These are phyloP conservation scores for Fusarium goolgardi DNA, from an alignment of 2,329 filamentous ascomycete genomes.

Conservation along the genomic window DNA sequence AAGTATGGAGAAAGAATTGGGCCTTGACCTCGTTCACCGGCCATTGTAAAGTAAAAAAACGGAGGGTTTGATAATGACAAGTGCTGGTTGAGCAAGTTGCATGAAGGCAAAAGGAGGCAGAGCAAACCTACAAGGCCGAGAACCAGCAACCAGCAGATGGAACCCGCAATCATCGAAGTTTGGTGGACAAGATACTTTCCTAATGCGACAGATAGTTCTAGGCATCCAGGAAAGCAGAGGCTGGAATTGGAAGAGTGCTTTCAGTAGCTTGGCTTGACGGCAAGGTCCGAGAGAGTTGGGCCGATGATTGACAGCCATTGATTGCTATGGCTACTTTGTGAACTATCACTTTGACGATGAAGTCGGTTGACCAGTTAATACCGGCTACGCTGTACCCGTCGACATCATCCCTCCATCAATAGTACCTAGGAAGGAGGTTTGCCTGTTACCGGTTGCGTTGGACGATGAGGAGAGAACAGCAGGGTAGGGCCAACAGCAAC, in stretches of 20 bases:
- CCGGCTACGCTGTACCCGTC: conserved; percentile 12
- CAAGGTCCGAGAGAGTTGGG: conserved; percentile 42
- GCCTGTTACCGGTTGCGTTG: conserved; percentile 10
- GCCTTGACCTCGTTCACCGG: neutral
- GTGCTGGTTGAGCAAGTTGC: neutral
- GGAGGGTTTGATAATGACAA: neutral
- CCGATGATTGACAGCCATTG: conserved; percentile 25
- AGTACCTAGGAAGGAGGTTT: neutral
- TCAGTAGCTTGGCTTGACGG: conserved; percentile 41
- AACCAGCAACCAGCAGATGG: neutral
- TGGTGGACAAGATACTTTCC: conserved; percentile 31
- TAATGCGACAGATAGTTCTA: conserved; percentile 29
- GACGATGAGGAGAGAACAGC: neutral
- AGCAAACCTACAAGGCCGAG: conserved; percentile 16
- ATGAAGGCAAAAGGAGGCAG: conserved; percentile 24
- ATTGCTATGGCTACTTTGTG: neutral
- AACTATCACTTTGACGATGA: conserved; percentile 15
- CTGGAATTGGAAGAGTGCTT: conserved; percentile 20
- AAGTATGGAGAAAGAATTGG: neutral
- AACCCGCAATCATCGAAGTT: conserved; percentile 34
- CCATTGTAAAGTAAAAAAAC: neutral
- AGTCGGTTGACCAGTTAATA: conserved; percentile 6
- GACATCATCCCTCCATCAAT: neutral
- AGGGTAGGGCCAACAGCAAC: neutral
- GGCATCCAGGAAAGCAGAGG: conserved; percentile 24